These are phyloP conservation scores for Bryoerythrophyllum caledonicum DNA, from an alignment of 225 moss, liverwort and hornwort genomes.

Conservation along the genomic window DNA sequence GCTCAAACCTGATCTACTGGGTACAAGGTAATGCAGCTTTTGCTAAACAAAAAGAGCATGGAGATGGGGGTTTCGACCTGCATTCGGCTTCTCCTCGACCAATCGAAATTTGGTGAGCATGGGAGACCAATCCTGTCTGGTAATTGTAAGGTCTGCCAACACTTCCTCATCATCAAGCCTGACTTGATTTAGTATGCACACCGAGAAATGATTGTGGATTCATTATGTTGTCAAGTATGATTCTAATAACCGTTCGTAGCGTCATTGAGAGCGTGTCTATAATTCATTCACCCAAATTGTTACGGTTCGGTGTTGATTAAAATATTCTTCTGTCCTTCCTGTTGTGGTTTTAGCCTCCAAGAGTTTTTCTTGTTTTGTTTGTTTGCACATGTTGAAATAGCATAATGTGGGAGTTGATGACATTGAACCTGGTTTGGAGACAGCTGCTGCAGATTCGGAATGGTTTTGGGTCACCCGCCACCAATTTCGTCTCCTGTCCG, in stretches of 20 bases:
- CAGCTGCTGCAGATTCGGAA: constrained; percentile 1
- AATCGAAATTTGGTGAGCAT: background rate
- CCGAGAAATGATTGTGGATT: background rate
- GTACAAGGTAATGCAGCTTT: constrained; percentile 30
- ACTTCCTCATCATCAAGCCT: background rate
- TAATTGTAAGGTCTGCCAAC: background rate
- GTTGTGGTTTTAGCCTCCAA: background rate
- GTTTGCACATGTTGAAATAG: background rate
- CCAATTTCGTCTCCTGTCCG: constrained; percentile 19
- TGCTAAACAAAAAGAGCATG: constrained; percentile 41
- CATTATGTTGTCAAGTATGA: background rate
- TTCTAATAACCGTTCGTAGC: background rate
- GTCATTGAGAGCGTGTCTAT: background rate
- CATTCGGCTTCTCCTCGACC: constrained; percentile 34
- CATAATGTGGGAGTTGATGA: background rate
- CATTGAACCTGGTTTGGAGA: too few species aligned
- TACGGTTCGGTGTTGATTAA: background rate
- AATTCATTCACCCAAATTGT: background rate
- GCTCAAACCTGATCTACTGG: too few species aligned
- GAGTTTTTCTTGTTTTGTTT: background rate
- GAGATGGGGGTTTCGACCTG: constrained; percentile 43
- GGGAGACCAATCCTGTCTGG: constrained; percentile 14
- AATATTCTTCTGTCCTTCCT: background rate
- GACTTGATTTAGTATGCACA: background rate
- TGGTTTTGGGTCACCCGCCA: constrained; percentile 10